A percentile compares a stretch with the other conserved stretches of the same genome.
Evolutionary conservation across 2,329 filamentous ascomycete genomes (phyloP).

Genomic region (Fusarium veterinarium): DNA sequence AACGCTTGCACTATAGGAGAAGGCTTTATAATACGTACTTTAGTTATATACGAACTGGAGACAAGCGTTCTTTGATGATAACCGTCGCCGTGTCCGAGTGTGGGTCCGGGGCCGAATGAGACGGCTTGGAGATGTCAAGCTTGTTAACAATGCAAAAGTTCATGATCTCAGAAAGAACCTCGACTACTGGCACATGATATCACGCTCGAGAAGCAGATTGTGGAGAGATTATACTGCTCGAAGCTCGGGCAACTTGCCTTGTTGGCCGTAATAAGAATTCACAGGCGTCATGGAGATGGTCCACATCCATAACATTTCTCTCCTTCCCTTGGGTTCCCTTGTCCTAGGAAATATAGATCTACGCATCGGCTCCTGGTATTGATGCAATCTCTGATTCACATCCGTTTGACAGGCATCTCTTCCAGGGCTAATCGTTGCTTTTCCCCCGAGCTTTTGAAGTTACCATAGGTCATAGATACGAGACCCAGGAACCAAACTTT

Average conservation of each 20-base stretch:
- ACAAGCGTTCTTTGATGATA: conserved; percentile 1
- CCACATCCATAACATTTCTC: not conserved
- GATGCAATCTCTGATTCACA: not conserved
- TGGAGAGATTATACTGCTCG: not conserved
- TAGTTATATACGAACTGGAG: not conserved
- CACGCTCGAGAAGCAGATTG: not conserved
- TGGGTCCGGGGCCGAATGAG: conserved; percentile 17
- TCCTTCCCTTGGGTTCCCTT: not conserved
- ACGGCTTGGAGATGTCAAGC: not conserved
- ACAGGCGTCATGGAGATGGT: conserved; percentile 5
- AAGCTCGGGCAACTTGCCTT: conserved; percentile 5
- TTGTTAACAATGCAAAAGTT: conserved; percentile 1
- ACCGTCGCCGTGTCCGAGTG: conserved; percentile 9
- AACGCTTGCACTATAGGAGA: conserved; percentile 2
- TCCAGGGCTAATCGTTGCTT: not conserved
- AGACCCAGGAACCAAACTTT: not conserved
- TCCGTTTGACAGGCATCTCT: not conserved
- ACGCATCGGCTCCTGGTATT: not conserved
- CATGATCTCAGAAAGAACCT: conserved; percentile 8
- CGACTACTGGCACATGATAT: not conserved
- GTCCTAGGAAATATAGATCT: conserved; percentile 33
- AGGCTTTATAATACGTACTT: not conserved
- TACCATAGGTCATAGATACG: not conserved
- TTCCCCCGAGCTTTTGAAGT: not conserved
- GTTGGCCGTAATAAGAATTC: not conserved